Conservation (phyloP, 23 red algal genomes). For the Pyropia yezoensis region DNA sequence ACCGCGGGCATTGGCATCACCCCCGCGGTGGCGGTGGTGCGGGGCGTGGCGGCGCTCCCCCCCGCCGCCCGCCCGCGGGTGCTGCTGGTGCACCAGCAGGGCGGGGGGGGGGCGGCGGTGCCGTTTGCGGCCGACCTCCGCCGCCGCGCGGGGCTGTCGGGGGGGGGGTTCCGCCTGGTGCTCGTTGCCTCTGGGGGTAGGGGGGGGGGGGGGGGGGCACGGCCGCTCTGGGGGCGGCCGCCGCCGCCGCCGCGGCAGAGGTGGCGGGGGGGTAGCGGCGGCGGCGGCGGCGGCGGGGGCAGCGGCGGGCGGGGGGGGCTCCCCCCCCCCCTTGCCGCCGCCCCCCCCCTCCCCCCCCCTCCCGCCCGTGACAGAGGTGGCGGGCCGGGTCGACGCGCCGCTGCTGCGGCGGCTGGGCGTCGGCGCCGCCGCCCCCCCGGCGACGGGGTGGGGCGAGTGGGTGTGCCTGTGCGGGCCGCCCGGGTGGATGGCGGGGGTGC, state of each 20-base stretch:
- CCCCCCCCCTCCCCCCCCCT: too few relatives aligned
- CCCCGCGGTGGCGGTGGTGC: slow-evolving; percentile 52
- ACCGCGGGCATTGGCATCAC: slow-evolving; percentile 67
- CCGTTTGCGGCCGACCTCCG: slow-evolving; percentile 35
- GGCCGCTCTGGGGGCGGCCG: too few relatives aligned
- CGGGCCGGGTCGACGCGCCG: neutral
- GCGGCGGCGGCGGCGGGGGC: too few relatives aligned
- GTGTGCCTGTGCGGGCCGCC: slow-evolving; percentile 41
- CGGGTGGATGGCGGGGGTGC: slow-evolving; percentile 25
- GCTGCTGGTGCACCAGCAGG: slow-evolving; percentile 27
- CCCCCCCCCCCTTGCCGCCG: too few relatives aligned
- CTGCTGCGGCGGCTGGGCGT: slow-evolving; percentile 14
- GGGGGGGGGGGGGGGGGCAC: neutral
- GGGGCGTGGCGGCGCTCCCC: slow-evolving; percentile 25
- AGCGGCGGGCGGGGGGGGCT: too few relatives aligned
- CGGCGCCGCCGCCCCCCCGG: neutral
- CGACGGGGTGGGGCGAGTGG: slow-evolving; percentile 6
- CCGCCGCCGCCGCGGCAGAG: neutral
- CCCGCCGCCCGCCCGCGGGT: neutral
- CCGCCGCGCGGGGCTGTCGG: slow-evolving; percentile 12
- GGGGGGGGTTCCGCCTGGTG: slow-evolving; percentile 12
- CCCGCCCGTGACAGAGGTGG: too few relatives aligned
- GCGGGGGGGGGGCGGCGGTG: slow-evolving; percentile 8
- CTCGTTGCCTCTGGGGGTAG: slow-evolving; percentile 8
- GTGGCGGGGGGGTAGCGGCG: neutral